Evolutionary conservation across 371 early-diverging fungal genomes (phyloP), one percentile per base, ranked within the genome.

Genomic region (Thermomucor indicae-seudaticae): DNA sequence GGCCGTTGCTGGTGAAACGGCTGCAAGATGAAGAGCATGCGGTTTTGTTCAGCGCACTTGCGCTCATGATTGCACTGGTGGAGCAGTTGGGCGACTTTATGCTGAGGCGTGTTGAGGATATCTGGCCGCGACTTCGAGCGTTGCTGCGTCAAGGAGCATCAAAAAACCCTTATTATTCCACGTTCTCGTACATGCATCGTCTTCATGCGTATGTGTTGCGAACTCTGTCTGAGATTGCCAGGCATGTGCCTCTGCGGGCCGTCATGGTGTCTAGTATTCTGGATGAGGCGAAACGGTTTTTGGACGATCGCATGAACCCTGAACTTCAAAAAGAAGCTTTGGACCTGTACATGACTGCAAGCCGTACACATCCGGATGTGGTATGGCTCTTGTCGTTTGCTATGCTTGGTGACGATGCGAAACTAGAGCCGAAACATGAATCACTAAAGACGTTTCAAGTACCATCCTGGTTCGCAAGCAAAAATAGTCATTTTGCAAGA

Each of bases 1-100:
- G 88, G 88, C 74, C 78, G 0, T 49, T 55, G 0, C 49, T 83
- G 4, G 47, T 80, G 1, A 62, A 65, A 2, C 61, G 84, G 25
- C 49, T 83, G 25, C 57, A 58, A 14, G 83, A 84, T 50, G 8
- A 55, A 16, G 67, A 79, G 30, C 68, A 67, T 20, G 77, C 59
- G 47, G 83, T 85, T 1, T 68, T 72, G 5, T 53, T 73, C 22
- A 65, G 76, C 23, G 81, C 85, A 0, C 58, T 74, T 6, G 20
- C 28, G 20, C 55, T 79, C 1, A 53, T 75, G 2, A 60, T 64
- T 30, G 49, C 48, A 16, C 35, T 78, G 22, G 57, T 75, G 3
- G 58, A 65, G 20, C 20, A 51, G 3, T 60, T 68, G 1, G 70
- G 67, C 3, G 82, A 78, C 40, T 83, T 80, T 43, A 43, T 83